Conservation (phyloP, 1,284 basidiomycete genomes). For the Cryptococcus sp. region DNA sequence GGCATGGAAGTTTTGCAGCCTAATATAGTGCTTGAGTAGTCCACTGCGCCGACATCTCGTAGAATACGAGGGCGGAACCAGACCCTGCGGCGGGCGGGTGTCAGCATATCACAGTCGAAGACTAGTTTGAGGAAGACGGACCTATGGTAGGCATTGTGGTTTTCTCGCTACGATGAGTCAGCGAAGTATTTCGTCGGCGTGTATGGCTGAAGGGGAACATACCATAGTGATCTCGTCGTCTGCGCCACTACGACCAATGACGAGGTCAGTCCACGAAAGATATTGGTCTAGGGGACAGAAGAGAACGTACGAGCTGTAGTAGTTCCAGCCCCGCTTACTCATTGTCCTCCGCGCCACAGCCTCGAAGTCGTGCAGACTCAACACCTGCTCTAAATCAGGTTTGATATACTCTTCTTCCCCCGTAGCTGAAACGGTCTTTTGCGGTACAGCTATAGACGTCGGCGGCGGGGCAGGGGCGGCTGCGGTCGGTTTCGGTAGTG, state of each 20-base stretch:
- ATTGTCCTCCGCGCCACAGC: constrained; percentile 72
- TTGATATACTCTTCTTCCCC: constrained; percentile 44
- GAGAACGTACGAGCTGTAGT: constrained; percentile 65
- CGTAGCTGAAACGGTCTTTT: constrained; percentile 18
- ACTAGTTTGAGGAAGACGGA: constrained; percentile 33
- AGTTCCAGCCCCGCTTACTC: constrained; percentile 82
- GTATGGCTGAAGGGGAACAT: constrained; percentile 5
- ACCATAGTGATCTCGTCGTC: constrained; percentile 82
- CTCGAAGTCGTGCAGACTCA: constrained; percentile 92
- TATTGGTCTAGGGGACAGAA: neutral
- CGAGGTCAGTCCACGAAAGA: neutral
- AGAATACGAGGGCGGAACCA: constrained; percentile 93
- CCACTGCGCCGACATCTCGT: constrained; percentile 73
- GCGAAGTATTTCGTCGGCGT: constrained; percentile 12
- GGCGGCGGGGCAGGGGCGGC: constrained; percentile 28
- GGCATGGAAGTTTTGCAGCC: constrained; percentile 74
- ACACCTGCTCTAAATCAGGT: constrained; percentile 72
- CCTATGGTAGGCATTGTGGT: constrained; percentile 83
- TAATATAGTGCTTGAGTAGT: constrained; percentile 78
- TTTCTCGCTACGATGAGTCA: constrained; percentile 63
- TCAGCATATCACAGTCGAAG: neutral
- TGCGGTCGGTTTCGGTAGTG: constrained; percentile 44
- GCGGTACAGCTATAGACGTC: constrained; percentile 56
- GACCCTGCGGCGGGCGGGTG: constrained; percentile 58
- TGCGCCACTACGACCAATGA: constrained; percentile 58